These are phyloP conservation scores for Scheffersomyces insectosa DNA, from an alignment of 1,139 yeast genomes.

Conservation along the genomic window DNA sequence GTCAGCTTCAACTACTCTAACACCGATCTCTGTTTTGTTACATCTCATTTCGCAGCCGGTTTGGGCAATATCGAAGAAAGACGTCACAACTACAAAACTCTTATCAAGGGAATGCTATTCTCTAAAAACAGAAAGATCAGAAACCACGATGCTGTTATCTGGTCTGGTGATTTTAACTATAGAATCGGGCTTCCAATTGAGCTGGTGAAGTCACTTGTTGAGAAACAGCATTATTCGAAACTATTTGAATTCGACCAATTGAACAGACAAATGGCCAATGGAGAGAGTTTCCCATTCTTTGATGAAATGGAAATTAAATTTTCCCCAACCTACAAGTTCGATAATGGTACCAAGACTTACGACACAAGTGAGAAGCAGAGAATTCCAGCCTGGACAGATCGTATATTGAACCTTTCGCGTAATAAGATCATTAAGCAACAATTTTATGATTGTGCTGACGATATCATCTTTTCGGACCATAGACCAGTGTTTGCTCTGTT, in stretches of 20 bases:
- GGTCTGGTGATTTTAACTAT: conserved; percentile 94
- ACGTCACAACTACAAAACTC: conserved; percentile 67
- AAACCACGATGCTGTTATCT: conserved; percentile 85
- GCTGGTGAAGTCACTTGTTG: conserved; percentile 54
- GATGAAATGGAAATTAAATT: conserved; percentile 76
- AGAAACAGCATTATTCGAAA: conserved; percentile 49
- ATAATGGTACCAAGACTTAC: conserved; percentile 85
- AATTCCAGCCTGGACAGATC: conserved; percentile 96
- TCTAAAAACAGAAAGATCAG: conserved; percentile 49
- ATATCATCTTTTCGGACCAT: conserved; percentile 82
- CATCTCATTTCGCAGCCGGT: conserved; percentile 93
- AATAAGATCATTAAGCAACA: conserved; percentile 62
- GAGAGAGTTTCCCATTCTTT: conserved; percentile 66
- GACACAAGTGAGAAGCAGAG: conserved; percentile 71
- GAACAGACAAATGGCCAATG: conserved; percentile 65
- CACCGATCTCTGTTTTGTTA: conserved; percentile 23
- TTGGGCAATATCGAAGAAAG: conserved; percentile 74
- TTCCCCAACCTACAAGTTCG: conserved; percentile 91
- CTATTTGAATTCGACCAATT: conserved; percentile 78
- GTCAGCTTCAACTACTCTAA: conserved; percentile 77
- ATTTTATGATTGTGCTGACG: conserved; percentile 61
- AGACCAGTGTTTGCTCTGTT: conserved; percentile 87
- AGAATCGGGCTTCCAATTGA: conserved; percentile 72
- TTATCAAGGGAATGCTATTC: conserved; percentile 58
- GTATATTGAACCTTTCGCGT: conserved; percentile 41